A percentile compares a stretch with the other conserved stretches of the same genome.
Evolutionary conservation across 805 yeast genomes (phyloP).

Genomic region (Monosporozyma yasuniensis): DNA sequence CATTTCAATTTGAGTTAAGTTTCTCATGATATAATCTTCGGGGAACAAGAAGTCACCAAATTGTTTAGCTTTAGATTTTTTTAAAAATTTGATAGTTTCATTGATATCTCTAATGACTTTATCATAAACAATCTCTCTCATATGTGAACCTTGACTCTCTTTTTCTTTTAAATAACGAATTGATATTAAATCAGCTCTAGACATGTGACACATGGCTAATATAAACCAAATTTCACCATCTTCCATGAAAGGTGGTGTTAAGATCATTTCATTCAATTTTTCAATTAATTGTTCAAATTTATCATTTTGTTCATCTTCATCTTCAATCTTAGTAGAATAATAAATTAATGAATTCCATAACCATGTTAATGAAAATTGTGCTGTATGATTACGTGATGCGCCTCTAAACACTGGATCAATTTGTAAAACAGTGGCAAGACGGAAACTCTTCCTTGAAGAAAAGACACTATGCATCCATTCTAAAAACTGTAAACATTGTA

Average conservation of each 20-base stretch:
- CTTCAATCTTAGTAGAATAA: slow-evolving; percentile 2
- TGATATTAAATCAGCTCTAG: slow-evolving; percentile 21
- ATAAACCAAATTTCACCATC: slow-evolving; percentile 28
- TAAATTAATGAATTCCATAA: slow-evolving; percentile 21
- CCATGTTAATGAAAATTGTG: slow-evolving; percentile 23
- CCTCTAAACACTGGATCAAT: slow-evolving; percentile 24
- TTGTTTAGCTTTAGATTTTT: slow-evolving; percentile 6
- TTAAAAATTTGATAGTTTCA: background rate
- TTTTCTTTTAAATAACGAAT: slow-evolving; percentile 5
- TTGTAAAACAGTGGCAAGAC: slow-evolving; percentile 7
- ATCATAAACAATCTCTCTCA: background rate
- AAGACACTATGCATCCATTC: slow-evolving; percentile 25
- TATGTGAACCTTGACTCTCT: background rate
- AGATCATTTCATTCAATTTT: slow-evolving; percentile 20
- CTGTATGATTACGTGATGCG: slow-evolving; percentile 25
- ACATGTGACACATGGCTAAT: slow-evolving; percentile 20
- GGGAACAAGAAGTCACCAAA: slow-evolving; percentile 15
- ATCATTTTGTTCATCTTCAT: slow-evolving; percentile 1
- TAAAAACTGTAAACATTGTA: slow-evolving; percentile 15
- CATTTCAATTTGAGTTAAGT: slow-evolving; percentile 16
- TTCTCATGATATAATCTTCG: slow-evolving; percentile 15
- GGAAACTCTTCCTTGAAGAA: slow-evolving; percentile 17
- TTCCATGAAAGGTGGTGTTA: slow-evolving; percentile 29
- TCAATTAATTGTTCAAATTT: slow-evolving; percentile 16
- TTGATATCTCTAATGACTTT: background rate